Conservation (phyloP, 768 basidiomycete species). For the Hygrocybe coccinea region DNA sequence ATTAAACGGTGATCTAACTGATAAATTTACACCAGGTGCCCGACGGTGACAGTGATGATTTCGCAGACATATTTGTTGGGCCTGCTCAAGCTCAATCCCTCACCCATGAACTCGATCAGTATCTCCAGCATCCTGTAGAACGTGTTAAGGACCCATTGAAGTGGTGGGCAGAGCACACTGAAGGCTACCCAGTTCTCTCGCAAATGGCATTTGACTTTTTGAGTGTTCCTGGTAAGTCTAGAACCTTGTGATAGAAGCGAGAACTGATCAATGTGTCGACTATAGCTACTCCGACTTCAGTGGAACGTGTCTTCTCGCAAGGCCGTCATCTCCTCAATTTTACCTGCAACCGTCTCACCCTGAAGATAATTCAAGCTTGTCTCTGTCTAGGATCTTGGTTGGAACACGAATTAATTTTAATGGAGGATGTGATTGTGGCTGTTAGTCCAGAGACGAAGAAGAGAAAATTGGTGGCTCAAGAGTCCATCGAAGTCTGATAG, state of each 20-base stretch:
- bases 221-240: constrained; percentile 25
- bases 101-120: constrained; percentile 24
- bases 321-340: too few relatives aligned
- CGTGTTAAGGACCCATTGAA: too few relatives aligned
- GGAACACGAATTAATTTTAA: too few relatives aligned
- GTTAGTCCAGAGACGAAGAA: too few relatives aligned
- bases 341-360: background rate
- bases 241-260: constrained; percentile 8
- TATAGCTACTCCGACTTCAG: constrained; percentile 29
- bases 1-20: background rate
- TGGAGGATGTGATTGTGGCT: too few relatives aligned
- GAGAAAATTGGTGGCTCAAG: too few relatives aligned
- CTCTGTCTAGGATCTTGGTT: background rate
- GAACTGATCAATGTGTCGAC: background rate
- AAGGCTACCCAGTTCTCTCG: too few relatives aligned
- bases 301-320: constrained; percentile 15
- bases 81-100: constrained; percentile 19
- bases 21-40: constrained; percentile 22
- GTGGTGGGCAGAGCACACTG: too few relatives aligned
- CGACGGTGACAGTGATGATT: constrained; percentile 11
- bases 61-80: constrained; percentile 25
- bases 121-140: constrained; percentile 23
- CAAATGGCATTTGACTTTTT: constrained; percentile 22
- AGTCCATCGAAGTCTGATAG: too few relatives aligned
- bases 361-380: background rate